Conservation (phyloP, 306 rosid genomes). For the Chamaecrista fasciculata region DNA sequence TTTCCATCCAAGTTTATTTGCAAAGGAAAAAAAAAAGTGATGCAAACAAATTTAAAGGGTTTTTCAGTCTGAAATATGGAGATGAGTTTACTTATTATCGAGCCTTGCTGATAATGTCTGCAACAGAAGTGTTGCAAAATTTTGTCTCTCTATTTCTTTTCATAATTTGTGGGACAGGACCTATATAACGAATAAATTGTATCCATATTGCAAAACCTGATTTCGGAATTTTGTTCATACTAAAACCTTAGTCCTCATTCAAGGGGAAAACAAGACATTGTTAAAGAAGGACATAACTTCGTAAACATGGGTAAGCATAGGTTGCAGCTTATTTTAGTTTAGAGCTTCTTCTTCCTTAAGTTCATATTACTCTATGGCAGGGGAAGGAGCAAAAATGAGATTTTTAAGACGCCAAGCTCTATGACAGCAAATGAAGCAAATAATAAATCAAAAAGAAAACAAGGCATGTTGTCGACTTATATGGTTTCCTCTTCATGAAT, state of each 20-base stretch:
- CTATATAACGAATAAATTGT: constrained; percentile 1
- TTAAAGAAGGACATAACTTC: constrained; percentile 13
- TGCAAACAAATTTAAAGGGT: neutral
- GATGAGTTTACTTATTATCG: neutral
- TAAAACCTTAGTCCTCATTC: neutral
- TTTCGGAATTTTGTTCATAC: neutral
- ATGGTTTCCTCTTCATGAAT: constrained; percentile 12
- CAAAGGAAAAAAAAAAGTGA: constrained; percentile 19
- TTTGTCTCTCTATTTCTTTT: neutral
- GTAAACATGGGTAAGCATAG: constrained; percentile 14
- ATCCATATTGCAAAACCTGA: constrained; percentile 1
- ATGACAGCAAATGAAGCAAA: constrained; percentile 11
- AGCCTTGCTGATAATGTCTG: constrained; percentile 5
- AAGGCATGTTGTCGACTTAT: constrained; percentile 4
- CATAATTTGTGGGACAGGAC: neutral
- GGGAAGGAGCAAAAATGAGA: neutral
- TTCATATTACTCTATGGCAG: constrained; percentile 7
- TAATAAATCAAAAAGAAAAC: constrained; percentile 15
- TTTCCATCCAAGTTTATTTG: constrained; percentile 11
- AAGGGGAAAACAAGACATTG: neutral
- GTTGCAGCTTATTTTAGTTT: neutral
- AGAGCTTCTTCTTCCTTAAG: constrained; percentile 15
- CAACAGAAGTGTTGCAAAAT: neutral
- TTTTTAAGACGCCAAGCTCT: constrained; percentile 16
- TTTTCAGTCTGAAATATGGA: constrained; percentile 14